These are phyloP conservation scores for Tetrastigma voinierianum DNA, from an alignment of 164 flowering plant species.

Conservation along the genomic window DNA sequence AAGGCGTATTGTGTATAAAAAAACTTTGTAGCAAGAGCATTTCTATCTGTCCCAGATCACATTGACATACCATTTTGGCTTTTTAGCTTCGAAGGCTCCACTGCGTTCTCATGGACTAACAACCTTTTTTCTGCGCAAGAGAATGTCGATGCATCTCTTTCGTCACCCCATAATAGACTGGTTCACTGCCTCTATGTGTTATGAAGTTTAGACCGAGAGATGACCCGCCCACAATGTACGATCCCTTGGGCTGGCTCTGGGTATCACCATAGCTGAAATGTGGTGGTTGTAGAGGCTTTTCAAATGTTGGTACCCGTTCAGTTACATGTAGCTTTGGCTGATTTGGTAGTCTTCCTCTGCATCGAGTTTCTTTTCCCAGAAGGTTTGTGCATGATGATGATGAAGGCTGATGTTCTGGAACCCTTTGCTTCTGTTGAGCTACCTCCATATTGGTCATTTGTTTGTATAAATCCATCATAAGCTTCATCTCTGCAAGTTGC, in stretches of 20 bases:
- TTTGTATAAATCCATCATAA: slow-evolving; percentile 16
- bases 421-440: background rate
- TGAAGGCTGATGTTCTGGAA: background rate
- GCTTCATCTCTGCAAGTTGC: slow-evolving; percentile 18
- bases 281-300: background rate
- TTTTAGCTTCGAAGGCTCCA: no score
- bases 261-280: background rate
- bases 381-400: background rate
- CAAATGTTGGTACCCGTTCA: background rate
- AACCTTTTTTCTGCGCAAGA: background rate
- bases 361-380: background rate
- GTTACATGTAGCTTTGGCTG: background rate
- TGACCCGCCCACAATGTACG: slow-evolving; percentile 27
- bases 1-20: no score
- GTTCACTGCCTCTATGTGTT: slow-evolving; percentile 16
- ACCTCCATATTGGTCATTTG: slow-evolving; percentile 10
- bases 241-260: background rate
- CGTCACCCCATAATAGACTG: slow-evolving; percentile 21
- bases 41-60: no score
- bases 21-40: no score
- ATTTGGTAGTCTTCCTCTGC: background rate
- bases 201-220: slow-evolving; percentile 25
- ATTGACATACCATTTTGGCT: no score
- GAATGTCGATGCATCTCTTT: slow-evolving; percentile 14
- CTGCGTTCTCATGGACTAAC: no score